phyloP scores from a whole-genome alignment of 1,284 basidiomycete genomes.

The Jaminaea rosea region DNA sequence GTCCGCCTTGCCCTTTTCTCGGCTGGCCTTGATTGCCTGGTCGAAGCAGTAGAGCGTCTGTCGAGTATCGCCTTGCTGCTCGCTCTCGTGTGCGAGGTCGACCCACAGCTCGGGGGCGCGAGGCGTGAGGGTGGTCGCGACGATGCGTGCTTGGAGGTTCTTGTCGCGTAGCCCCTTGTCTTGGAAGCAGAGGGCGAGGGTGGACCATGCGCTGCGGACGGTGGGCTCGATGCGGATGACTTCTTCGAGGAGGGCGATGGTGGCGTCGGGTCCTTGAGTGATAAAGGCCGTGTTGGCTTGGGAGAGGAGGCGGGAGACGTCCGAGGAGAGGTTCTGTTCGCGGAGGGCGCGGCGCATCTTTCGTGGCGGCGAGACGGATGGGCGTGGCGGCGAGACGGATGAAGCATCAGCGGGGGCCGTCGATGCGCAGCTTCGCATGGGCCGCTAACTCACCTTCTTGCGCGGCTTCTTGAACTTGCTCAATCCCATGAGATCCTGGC shows the following conservation, averaged over 20 bases:
- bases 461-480: not conserved
- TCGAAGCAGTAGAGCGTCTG: conserved; percentile 87
- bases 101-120: conserved; percentile 77
- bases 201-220: conserved; percentile 72
- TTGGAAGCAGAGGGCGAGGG: conserved; percentile 69
- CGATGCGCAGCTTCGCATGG: not conserved
- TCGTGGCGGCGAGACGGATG: not conserved
- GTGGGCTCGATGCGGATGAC: conserved; percentile 87
- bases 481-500: not conserved
- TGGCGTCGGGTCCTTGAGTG: conserved; percentile 60
- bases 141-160: conserved; percentile 72
- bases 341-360: conserved; percentile 9
- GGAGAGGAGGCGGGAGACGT: conserved; percentile 71
- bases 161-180: conserved; percentile 62
- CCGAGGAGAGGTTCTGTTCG: conserved; percentile 57
- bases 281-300: conserved; percentile 82
- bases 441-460: not conserved
- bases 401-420: not conserved
- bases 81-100: conserved; percentile 55
- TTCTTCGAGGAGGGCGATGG: conserved; percentile 74
- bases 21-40: conserved; percentile 59
- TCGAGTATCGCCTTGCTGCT: conserved; percentile 63
- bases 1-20: conserved; percentile 62
- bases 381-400: not conserved
- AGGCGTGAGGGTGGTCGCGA: conserved; percentile 76